Evolutionary conservation across 2,329 filamentous ascomycete species (phyloP).

Genomic region (Microdochium bolleyi): DNA sequence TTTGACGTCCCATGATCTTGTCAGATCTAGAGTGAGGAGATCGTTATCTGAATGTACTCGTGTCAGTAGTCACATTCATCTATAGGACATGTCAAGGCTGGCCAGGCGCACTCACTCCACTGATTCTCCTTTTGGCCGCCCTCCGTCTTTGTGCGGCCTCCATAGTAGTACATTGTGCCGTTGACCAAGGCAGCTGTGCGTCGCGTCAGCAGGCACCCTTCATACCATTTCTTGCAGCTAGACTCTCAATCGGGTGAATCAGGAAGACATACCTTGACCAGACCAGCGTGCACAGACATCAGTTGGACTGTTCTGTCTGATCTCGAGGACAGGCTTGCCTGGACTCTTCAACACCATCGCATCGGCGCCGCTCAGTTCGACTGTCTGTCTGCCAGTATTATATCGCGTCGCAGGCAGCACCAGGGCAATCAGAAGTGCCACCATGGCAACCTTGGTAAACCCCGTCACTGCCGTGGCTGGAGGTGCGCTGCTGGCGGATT

Average conservation of each 20-base stretch:
- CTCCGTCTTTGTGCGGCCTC: constrained; percentile 54
- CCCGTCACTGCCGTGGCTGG: constrained; percentile 19
- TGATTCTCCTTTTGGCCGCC: constrained; percentile 52
- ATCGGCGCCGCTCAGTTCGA: constrained; percentile 34
- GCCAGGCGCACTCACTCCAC: constrained; percentile 52
- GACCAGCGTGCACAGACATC: constrained; percentile 59
- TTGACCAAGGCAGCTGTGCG: constrained; percentile 57
- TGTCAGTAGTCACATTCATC: constrained; percentile 6
- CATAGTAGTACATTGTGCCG: constrained; percentile 70
- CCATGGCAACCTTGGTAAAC: constrained; percentile 35
- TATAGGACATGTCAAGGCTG: neutral
- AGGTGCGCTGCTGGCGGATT: constrained; percentile 32
- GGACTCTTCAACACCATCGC: constrained; percentile 33
- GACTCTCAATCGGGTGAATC: neutral
- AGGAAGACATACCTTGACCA: constrained; percentile 42
- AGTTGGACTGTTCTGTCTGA: constrained; percentile 38
- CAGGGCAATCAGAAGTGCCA: constrained; percentile 41
- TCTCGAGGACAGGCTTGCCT: constrained; percentile 19
- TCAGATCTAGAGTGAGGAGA: constrained; percentile 65
- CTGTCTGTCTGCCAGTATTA: constrained; percentile 27
- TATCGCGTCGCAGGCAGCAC: constrained; percentile 39
- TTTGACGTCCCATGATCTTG: constrained; percentile 60
- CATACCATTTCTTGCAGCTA: constrained; percentile 1
- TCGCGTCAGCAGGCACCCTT: constrained; percentile 8
- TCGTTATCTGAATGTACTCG: constrained; percentile 49